A percentile compares a stretch with the other conserved stretches of the same genome.
These are phyloP conservation scores for Clavispora santaluciae DNA, from an alignment of 805 yeast genomes.

Conservation along the genomic window DNA sequence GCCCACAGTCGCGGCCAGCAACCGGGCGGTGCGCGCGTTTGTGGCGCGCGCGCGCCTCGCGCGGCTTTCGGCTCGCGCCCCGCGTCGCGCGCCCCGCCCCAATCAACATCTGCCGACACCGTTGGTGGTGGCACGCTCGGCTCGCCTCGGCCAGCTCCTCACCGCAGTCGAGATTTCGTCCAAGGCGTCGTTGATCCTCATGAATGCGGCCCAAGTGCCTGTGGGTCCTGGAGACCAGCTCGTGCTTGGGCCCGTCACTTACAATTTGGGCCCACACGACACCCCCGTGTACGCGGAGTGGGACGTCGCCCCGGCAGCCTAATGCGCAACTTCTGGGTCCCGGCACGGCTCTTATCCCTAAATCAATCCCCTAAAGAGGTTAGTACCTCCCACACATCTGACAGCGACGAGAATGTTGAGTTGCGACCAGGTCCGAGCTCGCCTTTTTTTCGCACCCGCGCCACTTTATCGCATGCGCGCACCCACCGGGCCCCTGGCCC, in stretches of 20 bases:
- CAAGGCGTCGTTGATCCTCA: neutral
- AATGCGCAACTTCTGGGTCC: too few species aligned
- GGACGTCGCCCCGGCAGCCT: neutral
- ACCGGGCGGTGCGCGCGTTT: neutral
- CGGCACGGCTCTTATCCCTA: too few species aligned
- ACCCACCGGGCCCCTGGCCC: too few species aligned
- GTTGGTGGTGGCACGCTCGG: neutral
- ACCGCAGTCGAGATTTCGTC: neutral
- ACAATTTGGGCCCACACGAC: neutral
- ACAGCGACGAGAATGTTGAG: too few species aligned
- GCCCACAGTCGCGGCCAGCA: slow-evolving; percentile 1
- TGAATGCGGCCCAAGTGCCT: neutral
- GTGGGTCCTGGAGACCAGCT: neutral
- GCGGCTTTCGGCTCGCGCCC: neutral
- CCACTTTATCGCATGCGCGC: too few species aligned
- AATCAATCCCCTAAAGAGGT: too few species aligned
- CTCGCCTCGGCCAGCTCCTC: neutral
- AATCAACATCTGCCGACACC: too few species aligned
- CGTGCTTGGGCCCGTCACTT: neutral
- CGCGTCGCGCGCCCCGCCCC: neutral
- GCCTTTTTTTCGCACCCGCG: too few species aligned
- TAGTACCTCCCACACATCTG: too few species aligned
- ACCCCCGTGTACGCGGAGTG: neutral
- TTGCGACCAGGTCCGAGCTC: too few species aligned
- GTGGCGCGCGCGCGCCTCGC: neutral